Evolutionary conservation across 73 alveolate genomes (phyloP).

Genomic region (Paramecium tetraurelia): DNA sequence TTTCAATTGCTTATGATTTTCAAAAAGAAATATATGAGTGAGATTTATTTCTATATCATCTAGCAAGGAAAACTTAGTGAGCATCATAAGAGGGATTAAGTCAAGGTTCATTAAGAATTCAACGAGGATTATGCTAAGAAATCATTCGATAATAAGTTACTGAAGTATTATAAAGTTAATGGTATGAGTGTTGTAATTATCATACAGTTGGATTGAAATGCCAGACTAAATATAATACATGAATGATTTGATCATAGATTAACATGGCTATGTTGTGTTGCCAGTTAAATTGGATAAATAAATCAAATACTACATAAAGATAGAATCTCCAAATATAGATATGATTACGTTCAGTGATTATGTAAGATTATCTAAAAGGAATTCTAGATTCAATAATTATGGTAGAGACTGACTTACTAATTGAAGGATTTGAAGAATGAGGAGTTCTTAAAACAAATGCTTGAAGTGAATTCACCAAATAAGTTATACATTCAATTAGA

Average conservation of each 20-base stretch:
- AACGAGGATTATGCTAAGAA: conserved; percentile 5
- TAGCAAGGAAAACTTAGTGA: neutral
- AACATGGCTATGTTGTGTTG: conserved; percentile 13
- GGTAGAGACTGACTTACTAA: conserved; percentile 4
- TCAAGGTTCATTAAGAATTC: conserved; percentile 12
- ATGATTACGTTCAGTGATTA: conserved; percentile 34
- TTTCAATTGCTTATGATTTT: conserved; percentile 13
- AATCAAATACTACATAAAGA: neutral
- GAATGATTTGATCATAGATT: conserved; percentile 12
- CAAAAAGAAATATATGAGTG: conserved; percentile 29
- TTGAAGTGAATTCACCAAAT: conserved; percentile 30
- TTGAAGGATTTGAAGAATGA: conserved; percentile 5
- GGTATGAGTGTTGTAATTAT: neutral
- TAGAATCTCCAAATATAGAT: conserved; percentile 27
- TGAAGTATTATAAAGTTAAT: neutral
- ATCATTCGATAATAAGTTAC: neutral
- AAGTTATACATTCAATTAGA: neutral
- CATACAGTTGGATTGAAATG: conserved; percentile 12
- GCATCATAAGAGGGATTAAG: conserved; percentile 7
- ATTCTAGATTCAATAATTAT: conserved; percentile 10
- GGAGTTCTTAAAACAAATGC: neutral
- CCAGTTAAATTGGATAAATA: neutral
- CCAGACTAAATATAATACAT: conserved; percentile 21
- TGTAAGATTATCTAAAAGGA: neutral
- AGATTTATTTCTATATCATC: neutral